Evolutionary conservation across 805 yeast species (phyloP), one percentile per base, ranked within the genome.

Genomic region (Kuraishia cidri): DNA sequence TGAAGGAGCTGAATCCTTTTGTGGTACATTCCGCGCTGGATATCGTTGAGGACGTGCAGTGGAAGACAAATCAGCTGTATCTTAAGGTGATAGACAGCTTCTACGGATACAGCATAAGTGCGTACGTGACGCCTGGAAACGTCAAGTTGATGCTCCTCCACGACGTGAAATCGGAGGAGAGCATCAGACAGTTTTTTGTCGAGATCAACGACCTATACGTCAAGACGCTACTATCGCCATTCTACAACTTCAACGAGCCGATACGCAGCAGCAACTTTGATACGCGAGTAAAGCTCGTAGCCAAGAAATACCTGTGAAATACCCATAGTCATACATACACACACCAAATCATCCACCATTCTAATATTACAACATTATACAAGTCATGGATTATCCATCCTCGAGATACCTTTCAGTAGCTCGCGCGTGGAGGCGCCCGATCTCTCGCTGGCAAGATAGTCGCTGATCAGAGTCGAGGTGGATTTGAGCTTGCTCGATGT

Each of bases 171-270:
- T 64, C 71, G 40, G 96, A 90, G 42, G 87, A 77, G 42, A 64
- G 79, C 9, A 81, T 88, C 12, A 75, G 79, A 42, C 90, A 81
- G 50, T 88, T 92, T 50, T 84, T 88, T 52, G 66, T 69, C 27
- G 97, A 88, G 40, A 69, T 83, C 6, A 84, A 87, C 56, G 97
- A 90, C 45, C 60, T 90, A 31, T 92, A 90, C 46, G 86, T 84
- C 15, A 90, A 88, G 58, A 75, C 87, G 7, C 51, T 84, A 30
- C 62, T 90, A 63, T 83, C 79, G 42, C 97, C 98, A 1, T 92
- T 92, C 50, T 90, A 88, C 51, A 64, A 70, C 30, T 69, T 75
- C 26, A 82, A 84, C 47, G 82, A 79, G 40, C 78, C 86, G 3
- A 83, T 92, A 16, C 64, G 69, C 21, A 77, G 83, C 29, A 74